Conservation (phyloP, 805 yeast genomes). For the Isabelozyma gotoi region DNA sequence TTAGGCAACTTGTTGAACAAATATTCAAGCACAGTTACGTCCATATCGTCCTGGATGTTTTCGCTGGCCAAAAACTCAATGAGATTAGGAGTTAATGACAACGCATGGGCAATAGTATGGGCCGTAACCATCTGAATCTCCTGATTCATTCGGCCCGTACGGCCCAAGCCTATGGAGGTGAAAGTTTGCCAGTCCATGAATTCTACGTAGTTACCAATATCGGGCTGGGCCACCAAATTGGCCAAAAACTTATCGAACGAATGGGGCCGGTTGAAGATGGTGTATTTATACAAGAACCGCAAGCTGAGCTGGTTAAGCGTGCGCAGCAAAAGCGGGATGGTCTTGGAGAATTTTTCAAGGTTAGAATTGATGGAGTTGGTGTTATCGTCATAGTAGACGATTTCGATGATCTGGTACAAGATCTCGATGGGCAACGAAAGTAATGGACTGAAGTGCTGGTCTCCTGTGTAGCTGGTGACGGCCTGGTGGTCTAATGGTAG, state of each 20-base stretch:
- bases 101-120: constrained; percentile 63
- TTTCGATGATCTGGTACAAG: constrained; percentile 52
- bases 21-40: constrained; percentile 51
- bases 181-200: constrained; percentile 85
- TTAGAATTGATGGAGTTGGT: constrained; percentile 52
- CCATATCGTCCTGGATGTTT: constrained; percentile 80
- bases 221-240: constrained; percentile 45
- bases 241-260: constrained; percentile 70
- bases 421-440: constrained; percentile 55
- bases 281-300: constrained; percentile 62
- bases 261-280: constrained; percentile 76
- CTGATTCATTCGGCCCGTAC: constrained; percentile 86
- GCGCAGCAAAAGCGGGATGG: constrained; percentile 55
- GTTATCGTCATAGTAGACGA: constrained; percentile 54
- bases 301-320: constrained; percentile 57
- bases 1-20: constrained; percentile 55
- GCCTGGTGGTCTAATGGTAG: too few species aligned
- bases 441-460: constrained; percentile 4
- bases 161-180: constrained; percentile 85
- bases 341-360: constrained; percentile 49
- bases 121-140: constrained; percentile 90
- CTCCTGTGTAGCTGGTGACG: not conserved
- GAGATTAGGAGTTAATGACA: constrained; percentile 63
- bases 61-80: constrained; percentile 82
- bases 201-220: constrained; percentile 62